Conservation (phyloP, 495 filamentous ascomycete genomes). For the Peziza echinospora region DNA sequence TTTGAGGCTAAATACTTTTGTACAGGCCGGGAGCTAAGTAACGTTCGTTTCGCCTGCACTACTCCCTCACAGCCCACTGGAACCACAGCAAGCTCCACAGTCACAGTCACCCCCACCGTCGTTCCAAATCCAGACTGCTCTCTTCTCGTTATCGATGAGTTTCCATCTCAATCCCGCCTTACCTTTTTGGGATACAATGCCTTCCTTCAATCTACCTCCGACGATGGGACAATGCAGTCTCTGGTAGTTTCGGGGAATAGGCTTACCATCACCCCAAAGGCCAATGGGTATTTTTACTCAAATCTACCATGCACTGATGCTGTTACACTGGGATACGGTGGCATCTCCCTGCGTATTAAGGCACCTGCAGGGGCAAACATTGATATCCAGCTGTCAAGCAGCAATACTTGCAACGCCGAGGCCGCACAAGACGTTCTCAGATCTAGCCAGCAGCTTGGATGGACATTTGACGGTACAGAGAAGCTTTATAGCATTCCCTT, state of each 20-base stretch:
- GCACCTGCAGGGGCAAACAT: constrained; percentile 34
- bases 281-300: constrained; percentile 36
- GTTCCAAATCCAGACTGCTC: constrained; percentile 22
- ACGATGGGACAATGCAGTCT: constrained; percentile 38
- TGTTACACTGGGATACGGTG: constrained; percentile 30
- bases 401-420: constrained; percentile 22
- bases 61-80: not conserved
- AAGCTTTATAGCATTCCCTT: constrained; percentile 38
- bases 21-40: constrained; percentile 31
- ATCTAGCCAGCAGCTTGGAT: constrained; percentile 30
- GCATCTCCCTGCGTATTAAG: constrained; percentile 36
- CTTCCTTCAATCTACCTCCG: constrained; percentile 32
- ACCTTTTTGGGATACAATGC: constrained; percentile 45
- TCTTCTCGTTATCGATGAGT: constrained; percentile 37
- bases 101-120: not conserved
- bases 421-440: constrained; percentile 21
- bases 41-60: constrained; percentile 30
- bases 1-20: no score
- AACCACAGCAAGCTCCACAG: constrained; percentile 1
- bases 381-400: constrained; percentile 30
- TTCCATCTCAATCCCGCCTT: constrained; percentile 38
- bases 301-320: constrained; percentile 35
- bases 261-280: constrained; percentile 31
- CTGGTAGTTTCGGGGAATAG: constrained; percentile 35
- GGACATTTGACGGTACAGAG: constrained; percentile 39